These are phyloP conservation scores for Chrysanthemum makinoi DNA, from an alignment of 129 eudicot genomes.

Conservation along the genomic window DNA sequence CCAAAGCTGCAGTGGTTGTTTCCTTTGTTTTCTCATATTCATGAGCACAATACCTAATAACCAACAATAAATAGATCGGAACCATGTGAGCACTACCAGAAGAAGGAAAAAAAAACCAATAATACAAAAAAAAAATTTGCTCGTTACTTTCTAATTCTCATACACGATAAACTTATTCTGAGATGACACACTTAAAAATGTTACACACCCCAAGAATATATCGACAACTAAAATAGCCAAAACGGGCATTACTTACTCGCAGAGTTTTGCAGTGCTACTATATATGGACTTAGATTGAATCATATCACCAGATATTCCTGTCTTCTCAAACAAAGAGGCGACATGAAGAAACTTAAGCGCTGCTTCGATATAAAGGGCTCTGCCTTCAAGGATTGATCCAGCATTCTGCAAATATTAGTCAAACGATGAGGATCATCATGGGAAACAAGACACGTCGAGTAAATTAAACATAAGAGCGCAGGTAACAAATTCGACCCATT, in stretches of 20 bases:
- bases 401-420: slow-evolving; percentile 44
- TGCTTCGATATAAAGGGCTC: slow-evolving; percentile 79
- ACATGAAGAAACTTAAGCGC: slow-evolving; percentile 89
- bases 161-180: too few species aligned
- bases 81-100: slow-evolving; percentile 7
- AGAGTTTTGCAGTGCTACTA: slow-evolving; percentile 83
- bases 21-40: slow-evolving; percentile 88
- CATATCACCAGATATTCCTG: slow-evolving; percentile 63
- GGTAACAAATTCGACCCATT: not conserved
- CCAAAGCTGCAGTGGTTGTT: slow-evolving; percentile 89
- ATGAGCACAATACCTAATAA: slow-evolving; percentile 82
- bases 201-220: not conserved
- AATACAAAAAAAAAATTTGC: not conserved
- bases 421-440: not conserved
- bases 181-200: not conserved
- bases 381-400: slow-evolving; percentile 70
- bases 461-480: slow-evolving; percentile 7
- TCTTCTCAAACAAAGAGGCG: slow-evolving; percentile 81
- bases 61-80: slow-evolving; percentile 8
- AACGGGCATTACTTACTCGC: slow-evolving; percentile 62
- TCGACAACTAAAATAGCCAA: slow-evolving; percentile 1
- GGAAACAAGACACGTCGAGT: not conserved
- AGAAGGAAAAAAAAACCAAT: not conserved
- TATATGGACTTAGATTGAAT: slow-evolving; percentile 68
- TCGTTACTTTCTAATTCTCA: too few species aligned